Evolutionary conservation across 108 stramenopile genomes (phyloP).

Genomic region (Nitzschia inconspicua): DNA sequence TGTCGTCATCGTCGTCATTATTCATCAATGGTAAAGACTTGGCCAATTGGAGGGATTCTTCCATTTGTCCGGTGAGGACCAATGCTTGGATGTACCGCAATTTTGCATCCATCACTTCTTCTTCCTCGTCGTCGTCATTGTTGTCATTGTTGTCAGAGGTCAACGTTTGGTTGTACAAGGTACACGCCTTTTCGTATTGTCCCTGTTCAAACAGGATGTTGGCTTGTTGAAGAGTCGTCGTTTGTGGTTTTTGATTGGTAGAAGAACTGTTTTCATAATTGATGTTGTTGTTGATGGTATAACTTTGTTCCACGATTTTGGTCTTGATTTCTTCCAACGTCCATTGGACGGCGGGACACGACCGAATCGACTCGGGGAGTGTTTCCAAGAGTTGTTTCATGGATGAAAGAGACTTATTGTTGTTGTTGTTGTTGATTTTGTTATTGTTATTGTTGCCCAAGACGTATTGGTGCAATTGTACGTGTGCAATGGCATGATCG

Average conservation of each 20-base stretch:
- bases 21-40: constrained; percentile 6
- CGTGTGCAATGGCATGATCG: constrained; percentile 32
- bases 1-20: constrained; percentile 8
- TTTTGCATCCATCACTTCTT: constrained; percentile 24
- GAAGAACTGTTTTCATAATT: neutral
- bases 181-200: constrained; percentile 51
- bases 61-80: constrained; percentile 25
- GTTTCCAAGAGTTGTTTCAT: constrained; percentile 48
- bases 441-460: constrained; percentile 7
- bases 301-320: neutral
- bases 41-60: constrained; percentile 24
- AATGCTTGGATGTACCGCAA: constrained; percentile 51
- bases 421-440: constrained; percentile 4
- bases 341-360: constrained; percentile 49
- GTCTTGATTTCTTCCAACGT: constrained; percentile 47
- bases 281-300: neutral
- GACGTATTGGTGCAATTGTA: constrained; percentile 24
- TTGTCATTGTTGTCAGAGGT: constrained; percentile 3
- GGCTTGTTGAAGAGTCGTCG: constrained; percentile 27
- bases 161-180: constrained; percentile 38
- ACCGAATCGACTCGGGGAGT: constrained; percentile 45
- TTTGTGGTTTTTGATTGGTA: constrained; percentile 13
- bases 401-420: neutral
- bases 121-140: constrained; percentile 25
- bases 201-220: constrained; percentile 49